These are phyloP conservation scores for Punctularia strigosozonata DNA, from an alignment of 768 basidiomycete species.

Conservation along the genomic window DNA sequence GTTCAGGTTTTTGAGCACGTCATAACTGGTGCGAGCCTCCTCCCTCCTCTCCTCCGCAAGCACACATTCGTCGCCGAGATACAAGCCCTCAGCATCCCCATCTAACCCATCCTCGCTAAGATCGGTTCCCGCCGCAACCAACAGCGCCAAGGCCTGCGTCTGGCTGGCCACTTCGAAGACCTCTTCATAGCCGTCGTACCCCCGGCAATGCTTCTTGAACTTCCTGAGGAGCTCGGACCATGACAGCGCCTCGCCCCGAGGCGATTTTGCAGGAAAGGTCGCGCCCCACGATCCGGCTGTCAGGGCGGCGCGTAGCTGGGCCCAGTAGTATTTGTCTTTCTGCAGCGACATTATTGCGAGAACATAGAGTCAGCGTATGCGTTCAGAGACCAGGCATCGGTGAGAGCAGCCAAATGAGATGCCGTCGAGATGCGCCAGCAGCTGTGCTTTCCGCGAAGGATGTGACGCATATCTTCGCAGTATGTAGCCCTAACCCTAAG, in stretches of 20 bases:
- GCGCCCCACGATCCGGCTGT: constrained; percentile 68
- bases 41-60: constrained; percentile 42
- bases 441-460: too few species aligned
- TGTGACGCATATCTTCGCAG: too few species aligned
- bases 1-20: constrained; percentile 37
- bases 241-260: constrained; percentile 37
- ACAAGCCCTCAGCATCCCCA: constrained; percentile 14
- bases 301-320: constrained; percentile 57
- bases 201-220: constrained; percentile 73
- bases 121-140: constrained; percentile 27
- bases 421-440: too few species aligned
- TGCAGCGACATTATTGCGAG: constrained; percentile 23
- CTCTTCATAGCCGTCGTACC: constrained; percentile 47
- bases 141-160: constrained; percentile 50
- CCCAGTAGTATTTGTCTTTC: constrained; percentile 73
- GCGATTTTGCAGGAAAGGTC: constrained; percentile 44
- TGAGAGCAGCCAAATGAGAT: too few species aligned
- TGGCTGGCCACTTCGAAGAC: constrained; percentile 60
- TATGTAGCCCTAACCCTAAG: too few species aligned
- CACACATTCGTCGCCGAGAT: constrained; percentile 45
- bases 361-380: too few species aligned
- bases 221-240: constrained; percentile 80
- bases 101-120: constrained; percentile 12
- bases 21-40: constrained; percentile 46
- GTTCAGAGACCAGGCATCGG: too few species aligned